Evolutionary conservation across 2,329 filamentous ascomycete genomes (phyloP).

Genomic region (Aspergillus unguis): DNA sequence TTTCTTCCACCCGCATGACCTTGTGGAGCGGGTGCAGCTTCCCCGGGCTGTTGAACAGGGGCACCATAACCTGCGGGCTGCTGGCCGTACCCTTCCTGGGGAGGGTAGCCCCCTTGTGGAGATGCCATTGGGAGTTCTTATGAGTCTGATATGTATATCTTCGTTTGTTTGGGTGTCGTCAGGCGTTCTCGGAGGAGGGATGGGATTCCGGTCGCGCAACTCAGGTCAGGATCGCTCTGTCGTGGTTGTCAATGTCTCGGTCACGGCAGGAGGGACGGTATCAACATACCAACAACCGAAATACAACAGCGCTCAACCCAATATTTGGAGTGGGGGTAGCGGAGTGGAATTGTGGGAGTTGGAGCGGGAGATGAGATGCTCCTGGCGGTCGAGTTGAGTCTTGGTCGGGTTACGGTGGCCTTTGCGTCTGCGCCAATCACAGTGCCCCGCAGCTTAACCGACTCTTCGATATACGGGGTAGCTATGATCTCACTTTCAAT

Average conservation of each 20-base stretch:
- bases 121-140: slow-evolving; percentile 43
- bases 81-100: slow-evolving; percentile 49
- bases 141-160: slow-evolving; percentile 2
- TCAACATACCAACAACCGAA: slow-evolving; percentile 20
- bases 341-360: slow-evolving; percentile 11
- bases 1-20: slow-evolving; percentile 54
- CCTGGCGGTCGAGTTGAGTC: neutral
- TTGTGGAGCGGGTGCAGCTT: slow-evolving; percentile 29
- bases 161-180: neutral
- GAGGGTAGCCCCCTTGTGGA: slow-evolving; percentile 52
- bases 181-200: slow-evolving; percentile 5
- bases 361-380: slow-evolving; percentile 16
- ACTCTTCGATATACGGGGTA: slow-evolving; percentile 4
- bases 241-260: slow-evolving; percentile 20
- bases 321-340: neutral
- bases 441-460: slow-evolving; percentile 21
- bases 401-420: slow-evolving; percentile 33
- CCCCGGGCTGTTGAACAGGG: slow-evolving; percentile 35
- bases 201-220: slow-evolving; percentile 14
- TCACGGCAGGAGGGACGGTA: slow-evolving; percentile 10
- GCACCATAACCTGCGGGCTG: slow-evolving; percentile 36
- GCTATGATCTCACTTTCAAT: neutral
- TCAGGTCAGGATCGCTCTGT: slow-evolving; percentile 23
- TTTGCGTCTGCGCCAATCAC: slow-evolving; percentile 38
- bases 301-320: neutral